Conservation (phyloP, 345 rosid genomes). For the Erucastrum elatum region DNA sequence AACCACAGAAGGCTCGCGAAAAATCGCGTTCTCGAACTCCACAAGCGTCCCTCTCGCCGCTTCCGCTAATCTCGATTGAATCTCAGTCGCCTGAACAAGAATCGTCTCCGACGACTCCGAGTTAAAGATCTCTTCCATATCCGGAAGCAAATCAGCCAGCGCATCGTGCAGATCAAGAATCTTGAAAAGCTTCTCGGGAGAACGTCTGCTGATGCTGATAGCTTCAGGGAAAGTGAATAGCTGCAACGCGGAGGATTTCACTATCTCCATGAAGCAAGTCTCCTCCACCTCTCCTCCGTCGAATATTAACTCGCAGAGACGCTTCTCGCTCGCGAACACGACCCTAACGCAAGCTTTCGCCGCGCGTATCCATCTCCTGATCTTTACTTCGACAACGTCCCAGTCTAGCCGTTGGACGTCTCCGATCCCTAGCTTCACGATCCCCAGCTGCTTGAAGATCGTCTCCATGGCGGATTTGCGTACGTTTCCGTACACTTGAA, state of each 20-base stretch:
- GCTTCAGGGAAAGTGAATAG: conserved; percentile 92
- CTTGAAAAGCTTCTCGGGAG: conserved; percentile 93
- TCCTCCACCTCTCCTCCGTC: conserved; percentile 54
- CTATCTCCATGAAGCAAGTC: conserved; percentile 86
- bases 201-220: conserved; percentile 83
- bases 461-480: conserved; percentile 76
- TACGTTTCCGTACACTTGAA: conserved; percentile 69
- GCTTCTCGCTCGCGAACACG: conserved; percentile 83
- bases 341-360: conserved; percentile 73
- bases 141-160: conserved; percentile 68
- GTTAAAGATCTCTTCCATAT: conserved; percentile 74
- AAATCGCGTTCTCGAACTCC: conserved; percentile 81
- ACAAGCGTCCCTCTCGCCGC: conserved; percentile 85
- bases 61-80: conserved; percentile 78
- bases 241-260: conserved; percentile 76
- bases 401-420: conserved; percentile 87
- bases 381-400: conserved; percentile 75
- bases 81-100: conserved; percentile 84
- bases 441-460: conserved; percentile 64
- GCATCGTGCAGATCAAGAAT: conserved; percentile 89
- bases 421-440: conserved; percentile 85
- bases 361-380: conserved; percentile 87
- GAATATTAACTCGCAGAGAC: conserved; percentile 74
- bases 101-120: conserved; percentile 55
- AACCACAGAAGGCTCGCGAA: conserved; percentile 76